Base-by-base conservation (phyloP, 352 stramenopile genomes). In the Pythium apleroticum region DNA sequence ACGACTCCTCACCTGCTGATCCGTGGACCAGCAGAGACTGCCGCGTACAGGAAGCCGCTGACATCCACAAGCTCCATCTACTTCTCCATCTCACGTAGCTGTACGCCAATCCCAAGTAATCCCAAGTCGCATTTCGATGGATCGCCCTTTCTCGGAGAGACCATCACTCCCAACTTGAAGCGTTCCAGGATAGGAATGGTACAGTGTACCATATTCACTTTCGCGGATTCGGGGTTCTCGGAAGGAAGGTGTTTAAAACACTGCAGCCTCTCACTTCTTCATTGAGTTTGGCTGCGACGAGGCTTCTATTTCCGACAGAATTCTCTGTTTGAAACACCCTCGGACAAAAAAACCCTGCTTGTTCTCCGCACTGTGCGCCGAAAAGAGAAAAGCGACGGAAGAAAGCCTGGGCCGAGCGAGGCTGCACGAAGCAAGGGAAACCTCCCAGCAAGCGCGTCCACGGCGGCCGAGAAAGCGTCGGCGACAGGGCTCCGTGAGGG, bases 81-180 rank as follows among this genome's bases (percentile, higher is more conserved):
- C 15, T 11, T 17, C 8, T 41, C 33, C 12, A 41, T 41, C 4
- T 33, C 30, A 33, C 30, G 30, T 33, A 33, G 30, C 30, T 9
- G 33, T 27, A n/a, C 19, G 20, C 27, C 43, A 50, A 50, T 50
- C 43, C 43, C n/a, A n/a, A n/a, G n/a, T n/a, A n/a, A n/a, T n/a
- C n/a, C n/a, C 30, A 35, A 35, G 30, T n/a, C n/a, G n/a, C 30
- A 35, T 35, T 5, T 35, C 30, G 5, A 35, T 35, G 30, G n/a
- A 27, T 39, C 24, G 28, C 39, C 25, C 8, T 39, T 35, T 39
- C 25, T 19, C 14, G 17, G 25, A 9, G 14, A 20, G 63, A 74
- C 68, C 57, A 71, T 66, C 68, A 74, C 52, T 74, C 68, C 54
- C 22, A 74, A 65, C 63, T 74, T 74, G 68, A 74, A 74, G 68